Conservation (phyloP, 176 grass and related monocot species). For the Cymbopogon citratus region DNA sequence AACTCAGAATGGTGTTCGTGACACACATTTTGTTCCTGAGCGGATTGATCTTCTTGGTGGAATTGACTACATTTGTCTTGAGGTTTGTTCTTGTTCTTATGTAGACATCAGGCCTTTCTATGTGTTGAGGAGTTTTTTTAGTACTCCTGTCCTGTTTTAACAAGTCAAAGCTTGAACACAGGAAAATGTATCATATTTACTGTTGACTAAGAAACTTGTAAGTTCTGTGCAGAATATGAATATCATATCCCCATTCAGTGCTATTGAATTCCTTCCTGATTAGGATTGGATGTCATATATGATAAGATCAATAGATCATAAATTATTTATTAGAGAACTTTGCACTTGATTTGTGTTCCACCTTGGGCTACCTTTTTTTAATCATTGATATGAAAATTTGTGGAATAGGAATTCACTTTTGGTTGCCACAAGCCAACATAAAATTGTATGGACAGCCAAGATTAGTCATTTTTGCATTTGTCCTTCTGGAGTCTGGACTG, state of each 20-base stretch:
- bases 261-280: neutral
- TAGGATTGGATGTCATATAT: neutral
- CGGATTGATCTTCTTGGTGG: constrained; percentile 83
- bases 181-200: neutral
- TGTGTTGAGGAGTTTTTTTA: neutral
- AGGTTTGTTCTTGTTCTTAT: constrained; percentile 52
- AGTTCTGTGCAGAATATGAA: neutral
- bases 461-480: neutral
- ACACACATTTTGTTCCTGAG: constrained; percentile 55
- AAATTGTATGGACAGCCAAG: neutral
- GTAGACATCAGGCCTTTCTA: constrained; percentile 10
- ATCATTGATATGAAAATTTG: neutral
- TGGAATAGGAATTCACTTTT: neutral
- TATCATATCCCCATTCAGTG: neutral
- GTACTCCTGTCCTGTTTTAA: neutral
- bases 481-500: neutral
- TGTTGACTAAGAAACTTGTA: neutral
- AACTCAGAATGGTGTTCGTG: constrained; percentile 43
- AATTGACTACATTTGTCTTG: constrained; percentile 91
- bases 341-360: neutral
- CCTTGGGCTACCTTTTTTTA: neutral
- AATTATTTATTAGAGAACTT: neutral
- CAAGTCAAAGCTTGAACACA: neutral
- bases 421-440: neutral
- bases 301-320: neutral